phyloP scores from a whole-genome alignment of 2,329 filamentous ascomycete genomes.

The Delphinella strobiligena region DNA sequence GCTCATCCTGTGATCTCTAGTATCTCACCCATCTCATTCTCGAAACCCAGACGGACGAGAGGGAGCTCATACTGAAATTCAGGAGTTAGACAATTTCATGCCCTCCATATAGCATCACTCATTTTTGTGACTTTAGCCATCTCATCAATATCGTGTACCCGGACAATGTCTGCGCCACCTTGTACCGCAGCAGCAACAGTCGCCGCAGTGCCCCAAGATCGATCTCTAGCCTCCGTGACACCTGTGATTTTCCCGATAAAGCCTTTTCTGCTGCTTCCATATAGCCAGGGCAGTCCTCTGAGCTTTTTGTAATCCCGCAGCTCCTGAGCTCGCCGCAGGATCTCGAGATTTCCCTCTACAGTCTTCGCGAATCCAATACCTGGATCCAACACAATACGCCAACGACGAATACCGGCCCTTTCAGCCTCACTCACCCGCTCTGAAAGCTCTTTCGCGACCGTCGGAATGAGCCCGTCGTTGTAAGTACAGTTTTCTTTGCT shows the following conservation, averaged over 20 bases:
- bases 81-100: constrained; percentile 4
- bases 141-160: constrained; percentile 81
- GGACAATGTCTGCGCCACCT: constrained; percentile 80
- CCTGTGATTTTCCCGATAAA: constrained; percentile 80
- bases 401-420: constrained; percentile 70
- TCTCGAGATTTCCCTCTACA: constrained; percentile 64
- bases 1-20: too few relatives aligned
- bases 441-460: constrained; percentile 56
- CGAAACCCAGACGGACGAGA: too few relatives aligned
- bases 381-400: constrained; percentile 90
- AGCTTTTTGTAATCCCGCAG: constrained; percentile 51
- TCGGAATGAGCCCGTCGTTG: constrained; percentile 52
- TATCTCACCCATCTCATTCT: too few relatives aligned
- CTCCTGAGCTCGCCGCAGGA: constrained; percentile 61
- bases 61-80: too few relatives aligned
- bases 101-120: constrained; percentile 82
- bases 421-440: constrained; percentile 64
- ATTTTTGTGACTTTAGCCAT: constrained; percentile 78
- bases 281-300: constrained; percentile 67
- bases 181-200: constrained; percentile 76
- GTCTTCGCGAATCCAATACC: constrained; percentile 91
- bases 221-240: constrained; percentile 54
- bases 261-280: constrained; percentile 78
- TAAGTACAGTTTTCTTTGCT: constrained; percentile 46
- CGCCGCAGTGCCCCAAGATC: constrained; percentile 77